Evolutionary conservation across 2,329 filamentous ascomycete species (phyloP), one percentile per base, ranked within the genome.

Genomic region (Arthrocladium fulminans): DNA sequence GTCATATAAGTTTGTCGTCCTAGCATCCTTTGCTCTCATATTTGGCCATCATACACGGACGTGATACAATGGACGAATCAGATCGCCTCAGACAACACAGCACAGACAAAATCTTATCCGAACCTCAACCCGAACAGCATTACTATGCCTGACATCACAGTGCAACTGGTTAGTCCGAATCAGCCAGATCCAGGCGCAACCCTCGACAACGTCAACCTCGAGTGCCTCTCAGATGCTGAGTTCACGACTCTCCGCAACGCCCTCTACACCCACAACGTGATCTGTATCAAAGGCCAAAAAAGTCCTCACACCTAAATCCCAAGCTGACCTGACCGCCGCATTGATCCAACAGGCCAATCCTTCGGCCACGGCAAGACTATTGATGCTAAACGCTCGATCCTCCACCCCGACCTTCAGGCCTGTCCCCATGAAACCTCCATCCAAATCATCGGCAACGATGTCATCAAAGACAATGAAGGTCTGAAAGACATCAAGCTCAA

Each of bases 361-460:
- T 89, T 89, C 64, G 85, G 85, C 13, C 85, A 88, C 61, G 85
- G 84, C 60, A 86, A 84, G 66, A 85, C 83, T 0, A 70, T 86
- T 41, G 83, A 87, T 57, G 73, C 73, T 6, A 80, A 80, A 62
- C 75, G 73, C 45, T 73, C 68, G 48, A 80, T 89, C 58, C 73
- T 89, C 15, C 84, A 88, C 60, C 85, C 85, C 0, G 86, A 89
- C 57, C 73, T 89, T 15, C 88, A 88, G 69, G 88, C 85, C 0
- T 79, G 89, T 35, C 84, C 85, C 0, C 81, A 86, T 57, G 85
- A 89, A 62, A 83, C 85, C 0, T 84, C 89, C 62, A 82, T 86
- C 1, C 85, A 89, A 60, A 80, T 88, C 47, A 88, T 89, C 52
- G 85, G 85, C 34, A 87, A 89, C 59, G 85, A 86, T 3, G 74